Evolutionary conservation across 2,329 filamentous ascomycete species (phyloP).

Genomic region (Anthostomella pinea): DNA sequence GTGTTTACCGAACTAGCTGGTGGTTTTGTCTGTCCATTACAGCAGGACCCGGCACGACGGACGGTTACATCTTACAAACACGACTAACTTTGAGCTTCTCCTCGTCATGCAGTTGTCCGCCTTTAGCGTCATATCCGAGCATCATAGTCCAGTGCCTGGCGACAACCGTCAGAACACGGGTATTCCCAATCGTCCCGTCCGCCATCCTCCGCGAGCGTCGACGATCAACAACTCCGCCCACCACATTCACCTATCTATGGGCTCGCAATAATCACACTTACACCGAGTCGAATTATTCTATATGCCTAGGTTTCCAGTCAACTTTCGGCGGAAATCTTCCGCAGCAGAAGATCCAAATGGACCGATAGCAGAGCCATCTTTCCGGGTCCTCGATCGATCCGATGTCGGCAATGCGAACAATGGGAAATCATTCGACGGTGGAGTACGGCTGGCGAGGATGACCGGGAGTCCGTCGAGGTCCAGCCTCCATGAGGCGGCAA

Average conservation of each 20-base stretch:
- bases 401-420: conserved; percentile 39
- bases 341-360: conserved; percentile 54
- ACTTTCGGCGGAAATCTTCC: conserved; percentile 60
- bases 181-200: conserved; percentile 7
- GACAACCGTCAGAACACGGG: conserved; percentile 9
- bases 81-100: conserved; percentile 30
- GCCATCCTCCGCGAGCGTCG: conserved; percentile 7
- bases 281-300: conserved; percentile 35
- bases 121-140: conserved; percentile 22
- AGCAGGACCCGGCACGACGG: conserved; percentile 19
- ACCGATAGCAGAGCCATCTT: conserved; percentile 49
- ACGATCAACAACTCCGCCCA: conserved; percentile 11
- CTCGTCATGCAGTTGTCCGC: conserved; percentile 37
- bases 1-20: neutral
- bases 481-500: conserved; percentile 36
- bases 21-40: conserved; percentile 8
- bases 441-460: conserved; percentile 41
- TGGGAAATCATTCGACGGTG: conserved; percentile 51
- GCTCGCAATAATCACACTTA: conserved; percentile 19
- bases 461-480: conserved; percentile 38
- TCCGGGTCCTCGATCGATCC: conserved; percentile 56
- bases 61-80: conserved; percentile 28
- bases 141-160: conserved; percentile 14
- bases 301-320: conserved; percentile 62
- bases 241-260: conserved; percentile 22